Base-by-base conservation (phyloP, 768 basidiomycete genomes). In the Tulasnella sp. region DNA sequence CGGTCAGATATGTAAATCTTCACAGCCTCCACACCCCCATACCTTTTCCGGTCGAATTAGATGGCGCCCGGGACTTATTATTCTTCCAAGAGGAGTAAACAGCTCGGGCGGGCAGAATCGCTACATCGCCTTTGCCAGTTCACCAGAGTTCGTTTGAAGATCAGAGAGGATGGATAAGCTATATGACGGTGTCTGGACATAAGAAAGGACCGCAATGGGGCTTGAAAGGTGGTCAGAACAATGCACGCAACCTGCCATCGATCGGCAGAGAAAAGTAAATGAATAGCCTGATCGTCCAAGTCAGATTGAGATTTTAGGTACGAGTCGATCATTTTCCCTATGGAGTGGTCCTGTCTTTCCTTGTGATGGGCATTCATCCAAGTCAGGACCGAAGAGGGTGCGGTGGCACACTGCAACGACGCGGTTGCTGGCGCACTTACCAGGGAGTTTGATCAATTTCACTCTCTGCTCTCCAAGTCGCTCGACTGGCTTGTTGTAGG, bases 171-270 rank as follows among this genome's bases (percentile, higher is more conserved):
- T n/a, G n/a, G n/a, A n/a, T n/a, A n/a, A n/a, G n/a, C n/a, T n/a
- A n/a, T n/a, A n/a, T n/a, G n/a, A n/a, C n/a, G n/a, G n/a, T n/a
- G n/a, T n/a, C n/a, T n/a, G n/a, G n/a, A n/a, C n/a, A n/a, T n/a
- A n/a, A n/a, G n/a, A n/a, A n/a, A n/a, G n/a, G n/a, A n/a, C n/a
- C n/a, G n/a, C n/a, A n/a, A n/a, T n/a, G n/a, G n/a, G n/a, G n/a
- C n/a, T n/a, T n/a, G n/a, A n/a, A n/a, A n/a, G n/a, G n/a, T n/a
- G n/a, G n/a, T n/a, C n/a, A n/a, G n/a, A n/a, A n/a, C n/a, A n/a
- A n/a, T n/a, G n/a, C n/a, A 97, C 93, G 91, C 91, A 78, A 92
- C 88, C 82, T 99, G 96, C 97, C 97, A 99, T 42, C 97, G 88
- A 81, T 99, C 99, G 2, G 96, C 97, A 67, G 94, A 91, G 86